Percentiles rank a stretch among this genome's conserved stretches.
phyloP scores from a whole-genome alignment of 345 rosid genomes.

The Cardamine occulta region DNA sequence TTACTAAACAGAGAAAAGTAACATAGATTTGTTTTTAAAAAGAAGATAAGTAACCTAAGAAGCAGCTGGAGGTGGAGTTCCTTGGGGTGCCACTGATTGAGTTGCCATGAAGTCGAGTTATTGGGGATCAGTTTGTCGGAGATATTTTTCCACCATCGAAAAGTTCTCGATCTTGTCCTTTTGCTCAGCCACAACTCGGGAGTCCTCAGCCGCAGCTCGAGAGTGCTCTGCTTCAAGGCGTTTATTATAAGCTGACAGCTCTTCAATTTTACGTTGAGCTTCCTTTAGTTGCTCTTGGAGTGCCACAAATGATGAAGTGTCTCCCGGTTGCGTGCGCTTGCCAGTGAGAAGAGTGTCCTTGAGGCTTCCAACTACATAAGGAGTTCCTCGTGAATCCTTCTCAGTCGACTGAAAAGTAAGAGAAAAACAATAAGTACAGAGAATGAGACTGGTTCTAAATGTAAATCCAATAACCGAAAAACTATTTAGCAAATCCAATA shows the following conservation, averaged over 20 bases:
- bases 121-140: not conserved
- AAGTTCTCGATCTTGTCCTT: not conserved
- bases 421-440: no score
- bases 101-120: no score
- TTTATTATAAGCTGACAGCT: not conserved
- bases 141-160: not conserved
- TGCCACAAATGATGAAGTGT: not conserved
- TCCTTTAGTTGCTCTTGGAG: not conserved
- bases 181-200: not conserved
- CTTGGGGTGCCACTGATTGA: no score
- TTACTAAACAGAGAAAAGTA: no score
- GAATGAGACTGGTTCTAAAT: no score
- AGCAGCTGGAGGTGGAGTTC: no score
- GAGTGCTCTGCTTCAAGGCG: not conserved
- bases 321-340: not conserved
- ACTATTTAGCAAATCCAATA: no score
- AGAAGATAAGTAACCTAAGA: no score
- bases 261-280: no score
- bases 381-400: not conserved
- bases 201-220: not conserved
- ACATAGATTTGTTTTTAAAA: no score
- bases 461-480: no score
- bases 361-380: not conserved
- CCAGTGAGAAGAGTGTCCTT: not conserved
- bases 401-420: no score